Evolutionary conservation across 208 protist genomes (phyloP).

Genomic region (Leishmania major): DNA sequence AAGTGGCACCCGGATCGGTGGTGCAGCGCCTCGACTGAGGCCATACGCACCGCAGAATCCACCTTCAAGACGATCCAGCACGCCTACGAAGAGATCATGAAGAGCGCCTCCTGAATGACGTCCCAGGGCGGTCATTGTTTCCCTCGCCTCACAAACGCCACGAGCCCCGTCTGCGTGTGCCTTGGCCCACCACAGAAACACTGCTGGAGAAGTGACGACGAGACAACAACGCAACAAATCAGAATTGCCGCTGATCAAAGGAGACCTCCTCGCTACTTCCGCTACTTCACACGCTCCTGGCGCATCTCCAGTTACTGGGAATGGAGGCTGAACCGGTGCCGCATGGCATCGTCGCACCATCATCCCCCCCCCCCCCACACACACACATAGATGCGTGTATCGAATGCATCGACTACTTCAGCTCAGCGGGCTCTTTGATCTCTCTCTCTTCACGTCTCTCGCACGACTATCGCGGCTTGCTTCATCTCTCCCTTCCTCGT

Average conservation of each 20-base stretch:
- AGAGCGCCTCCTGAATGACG: constrained; percentile 11
- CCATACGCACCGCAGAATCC: constrained; percentile 50
- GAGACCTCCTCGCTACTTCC: neutral
- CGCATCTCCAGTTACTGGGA: neutral
- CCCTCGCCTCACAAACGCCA: neutral
- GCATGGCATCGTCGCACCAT: neutral
- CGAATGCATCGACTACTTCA: neutral
- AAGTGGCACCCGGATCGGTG: constrained; percentile 81
- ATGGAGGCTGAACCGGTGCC: neutral
- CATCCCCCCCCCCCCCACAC: too few relatives aligned
- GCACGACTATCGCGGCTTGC: neutral
- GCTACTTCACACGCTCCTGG: neutral
- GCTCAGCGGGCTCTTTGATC: neutral
- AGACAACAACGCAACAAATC: neutral
- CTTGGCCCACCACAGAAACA: neutral
- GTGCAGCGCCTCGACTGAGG: constrained; percentile 37
- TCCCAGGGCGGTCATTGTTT: neutral
- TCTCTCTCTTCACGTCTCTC: neutral
- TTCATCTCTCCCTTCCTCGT: neutral
- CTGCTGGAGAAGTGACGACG: neutral
- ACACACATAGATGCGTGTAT: neutral
- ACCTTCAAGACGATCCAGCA: constrained; percentile 69
- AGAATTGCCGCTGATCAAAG: neutral
- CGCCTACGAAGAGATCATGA: constrained; percentile 74
- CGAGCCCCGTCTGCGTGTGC: neutral